phyloP scores from a whole-genome alignment of 352 stramenopile species.

The Globisporangium alternatum region DNA sequence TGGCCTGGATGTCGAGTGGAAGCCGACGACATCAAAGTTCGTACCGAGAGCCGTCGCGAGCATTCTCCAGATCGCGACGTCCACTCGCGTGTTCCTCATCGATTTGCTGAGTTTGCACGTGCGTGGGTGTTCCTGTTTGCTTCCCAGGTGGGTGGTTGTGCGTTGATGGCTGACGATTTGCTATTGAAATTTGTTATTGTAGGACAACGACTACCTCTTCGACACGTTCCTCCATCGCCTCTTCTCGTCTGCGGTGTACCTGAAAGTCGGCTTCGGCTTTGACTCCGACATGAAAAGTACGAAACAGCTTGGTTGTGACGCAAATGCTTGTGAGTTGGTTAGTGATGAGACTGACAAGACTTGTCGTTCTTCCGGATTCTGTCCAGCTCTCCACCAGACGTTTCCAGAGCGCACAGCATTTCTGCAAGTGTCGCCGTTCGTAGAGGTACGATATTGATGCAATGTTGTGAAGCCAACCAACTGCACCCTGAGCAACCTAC shows the following conservation, averaged over 20 bases:
- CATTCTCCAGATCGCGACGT: conserved; percentile 59
- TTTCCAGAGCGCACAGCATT: conserved; percentile 57
- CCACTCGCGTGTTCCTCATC: conserved; percentile 44
- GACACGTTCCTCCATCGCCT: conserved; percentile 38
- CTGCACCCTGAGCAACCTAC: background rate
- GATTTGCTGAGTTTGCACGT: conserved; percentile 62
- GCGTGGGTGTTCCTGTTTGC: conserved; percentile 7
- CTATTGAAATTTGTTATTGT: background rate
- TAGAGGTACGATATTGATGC: conserved; percentile 29
- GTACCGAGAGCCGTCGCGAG: conserved; percentile 40
- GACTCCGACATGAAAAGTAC: conserved; percentile 66
- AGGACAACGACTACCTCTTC: conserved; percentile 49
- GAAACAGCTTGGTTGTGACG: background rate
- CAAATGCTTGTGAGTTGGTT: background rate
- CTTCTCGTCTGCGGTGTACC: conserved; percentile 27
- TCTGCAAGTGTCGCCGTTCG: conserved; percentile 30
- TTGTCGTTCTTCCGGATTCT: background rate
- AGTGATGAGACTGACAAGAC: background rate
- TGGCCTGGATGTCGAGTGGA: conserved; percentile 69
- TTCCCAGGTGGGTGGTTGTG: background rate
- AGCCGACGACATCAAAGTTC: conserved; percentile 32
- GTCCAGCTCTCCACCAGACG: conserved; percentile 53
- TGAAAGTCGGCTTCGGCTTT: conserved; percentile 74
- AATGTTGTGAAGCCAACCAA: background rate
- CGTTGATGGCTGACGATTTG: conserved; percentile 1